Percentiles rank a stretch among this genome's conserved stretches.
Evolutionary conservation across 257 asterid genomes (phyloP).

Genomic region (Marsdenia floribunda): DNA sequence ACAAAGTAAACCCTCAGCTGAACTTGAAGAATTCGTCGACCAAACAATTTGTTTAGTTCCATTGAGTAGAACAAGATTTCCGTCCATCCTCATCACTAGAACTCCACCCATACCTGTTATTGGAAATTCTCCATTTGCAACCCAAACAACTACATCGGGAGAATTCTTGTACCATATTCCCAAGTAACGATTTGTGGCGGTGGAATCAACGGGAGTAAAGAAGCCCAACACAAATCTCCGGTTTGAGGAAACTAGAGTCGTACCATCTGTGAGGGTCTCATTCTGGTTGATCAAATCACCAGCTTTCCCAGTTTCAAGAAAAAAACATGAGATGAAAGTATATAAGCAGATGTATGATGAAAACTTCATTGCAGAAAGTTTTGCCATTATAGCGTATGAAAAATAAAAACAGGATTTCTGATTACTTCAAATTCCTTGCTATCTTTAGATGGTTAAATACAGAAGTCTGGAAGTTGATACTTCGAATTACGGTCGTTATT

Average conservation of each 20-base stretch:
- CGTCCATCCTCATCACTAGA: constrained; percentile 14
- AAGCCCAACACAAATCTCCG: constrained; percentile 23
- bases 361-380: not conserved
- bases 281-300: constrained; percentile 1
- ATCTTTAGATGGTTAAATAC: too few species aligned
- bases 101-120: constrained; percentile 7
- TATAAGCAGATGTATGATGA: not conserved
- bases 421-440: too few species aligned
- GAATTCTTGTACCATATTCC: constrained; percentile 29
- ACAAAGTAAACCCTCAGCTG: constrained; percentile 2
- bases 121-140: constrained; percentile 24
- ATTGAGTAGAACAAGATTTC: constrained; percentile 11
- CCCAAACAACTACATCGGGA: constrained; percentile 22
- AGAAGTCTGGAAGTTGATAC: too few species aligned
- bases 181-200: constrained; percentile 4
- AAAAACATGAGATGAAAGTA: not conserved
- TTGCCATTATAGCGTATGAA: too few species aligned
- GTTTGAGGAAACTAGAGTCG: not conserved
- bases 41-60: constrained; percentile 15
- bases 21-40: constrained; percentile 20
- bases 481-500: too few species aligned
- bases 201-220: constrained; percentile 13
- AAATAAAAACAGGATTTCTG: too few species aligned
- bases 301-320: not conserved
- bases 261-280: not conserved